Evolutionary conservation across 805 yeast species (phyloP), one percentile per base, ranked within the genome.

Genomic region (Ogataea zsoltii): DNA sequence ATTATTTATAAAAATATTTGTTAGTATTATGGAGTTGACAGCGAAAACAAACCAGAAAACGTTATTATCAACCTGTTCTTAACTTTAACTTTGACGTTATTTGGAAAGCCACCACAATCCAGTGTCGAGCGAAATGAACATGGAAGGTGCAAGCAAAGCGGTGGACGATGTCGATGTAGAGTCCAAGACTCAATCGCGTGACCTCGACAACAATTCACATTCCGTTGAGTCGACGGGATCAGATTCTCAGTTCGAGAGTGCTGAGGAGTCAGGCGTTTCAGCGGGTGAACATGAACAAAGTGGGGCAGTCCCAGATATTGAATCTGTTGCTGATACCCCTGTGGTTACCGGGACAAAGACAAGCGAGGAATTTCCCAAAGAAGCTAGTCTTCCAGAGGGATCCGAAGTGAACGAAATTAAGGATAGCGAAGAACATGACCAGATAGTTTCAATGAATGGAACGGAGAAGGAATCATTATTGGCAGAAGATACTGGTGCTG

Each of bases 211-310:
- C 32, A 26, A 37, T 28, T 37, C 40, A 16, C 40, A 26, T 16
- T 45, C 49, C 19, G 36, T 17, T 13, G 49, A 45, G 17, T 28
- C 45, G 12, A 17, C 19, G 10, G 45, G 33, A 33, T 36, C 45
- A 31, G 49, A 46, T 11, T 37, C 40, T 4, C 32, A 28, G n/a
- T 37, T 37, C 26, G 40, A 37, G 16, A 37, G 40, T n/a, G 48
- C 55, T 39, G 49, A 31, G 15, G 45, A 54, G 18, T 39, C 49
- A 19, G 45, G 45, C 6, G 33, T 32, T 28, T 9, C 25, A 21
- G 44, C 37, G 42, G 7, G 49, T 61, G 23, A 62, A 57, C 39
- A 55, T 46, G 25, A 58, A 44, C 45, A 58, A 28, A 23, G 19
- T 3, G 35, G 28, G 12, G 19, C 17, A 17, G 16, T 23, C 11